Percentiles rank a stretch among this genome's conserved stretches.
Evolutionary conservation across 2,329 filamentous ascomycete genomes (phyloP).

Genomic region (Helotiales sp.): DNA sequence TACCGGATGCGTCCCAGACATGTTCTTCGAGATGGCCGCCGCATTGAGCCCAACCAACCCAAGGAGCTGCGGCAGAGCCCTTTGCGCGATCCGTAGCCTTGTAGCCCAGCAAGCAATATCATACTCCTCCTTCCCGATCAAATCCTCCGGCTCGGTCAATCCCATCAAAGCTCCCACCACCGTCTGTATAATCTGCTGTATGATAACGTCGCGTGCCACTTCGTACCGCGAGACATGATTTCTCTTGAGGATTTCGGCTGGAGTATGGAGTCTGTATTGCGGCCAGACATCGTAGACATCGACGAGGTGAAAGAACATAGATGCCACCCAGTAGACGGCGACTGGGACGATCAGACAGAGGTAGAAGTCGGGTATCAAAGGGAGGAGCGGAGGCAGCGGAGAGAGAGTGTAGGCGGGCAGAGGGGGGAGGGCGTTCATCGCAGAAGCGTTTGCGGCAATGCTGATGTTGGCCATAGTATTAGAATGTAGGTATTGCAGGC

Average conservation of each 20-base stretch:
- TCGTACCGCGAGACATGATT: constrained; percentile 87
- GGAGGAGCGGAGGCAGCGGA: constrained; percentile 72
- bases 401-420: constrained; percentile 80
- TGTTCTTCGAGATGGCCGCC: constrained; percentile 72
- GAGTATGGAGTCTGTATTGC: constrained; percentile 92
- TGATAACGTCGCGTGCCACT: constrained; percentile 85
- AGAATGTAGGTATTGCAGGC: constrained; percentile 35
- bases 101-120: constrained; percentile 91
- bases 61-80: constrained; percentile 74
- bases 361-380: constrained; percentile 81
- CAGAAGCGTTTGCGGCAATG: constrained; percentile 37
- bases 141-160: constrained; percentile 74
- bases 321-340: constrained; percentile 86
- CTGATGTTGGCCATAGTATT: constrained; percentile 52
- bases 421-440: constrained; percentile 72
- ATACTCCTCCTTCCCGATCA: constrained; percentile 78
- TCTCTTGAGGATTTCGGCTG: constrained; percentile 86
- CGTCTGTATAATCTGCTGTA: constrained; percentile 92
- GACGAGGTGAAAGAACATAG: constrained; percentile 79
- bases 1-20: constrained; percentile 72
- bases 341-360: constrained; percentile 78
- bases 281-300: constrained; percentile 86
- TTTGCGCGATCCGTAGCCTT: constrained; percentile 78
- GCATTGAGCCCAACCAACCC: constrained; percentile 78
- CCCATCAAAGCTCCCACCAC: constrained; percentile 70